Evolutionary conservation across 2,329 filamentous ascomycete species (phyloP).

Genomic region (Phialophora chinensis): DNA sequence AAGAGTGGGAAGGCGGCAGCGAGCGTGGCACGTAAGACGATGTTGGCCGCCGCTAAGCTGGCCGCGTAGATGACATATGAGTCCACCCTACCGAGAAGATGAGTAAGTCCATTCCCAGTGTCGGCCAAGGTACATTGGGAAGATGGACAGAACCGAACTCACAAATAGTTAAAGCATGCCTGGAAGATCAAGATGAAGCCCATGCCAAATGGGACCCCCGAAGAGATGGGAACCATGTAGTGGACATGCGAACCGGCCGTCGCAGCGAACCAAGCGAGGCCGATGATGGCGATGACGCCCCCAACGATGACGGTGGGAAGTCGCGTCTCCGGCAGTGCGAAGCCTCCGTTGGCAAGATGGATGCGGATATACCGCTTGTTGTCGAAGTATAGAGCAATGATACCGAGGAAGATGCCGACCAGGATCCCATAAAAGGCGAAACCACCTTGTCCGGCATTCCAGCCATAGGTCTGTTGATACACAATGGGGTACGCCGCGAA

Average conservation of each 20-base stretch:
- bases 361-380: slow-evolving; percentile 1
- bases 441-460: not conserved
- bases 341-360: slow-evolving; percentile 1
- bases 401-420: not conserved
- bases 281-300: not conserved
- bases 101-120: not conserved
- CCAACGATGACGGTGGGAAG: not conserved
- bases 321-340: not conserved
- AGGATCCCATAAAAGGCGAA: not conserved
- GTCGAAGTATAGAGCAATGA: not conserved
- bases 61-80: not conserved
- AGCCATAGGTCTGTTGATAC: not conserved
- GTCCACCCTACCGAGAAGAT: not conserved
- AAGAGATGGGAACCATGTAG: not conserved
- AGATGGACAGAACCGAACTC: not conserved
- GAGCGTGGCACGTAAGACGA: slow-evolving; percentile 53
- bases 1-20: slow-evolving; percentile 57
- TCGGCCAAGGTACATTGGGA: slow-evolving; percentile 26
- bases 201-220: not conserved
- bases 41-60: slow-evolving; percentile 47
- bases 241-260: not conserved
- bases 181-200: slow-evolving; percentile 2
- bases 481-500: not conserved
- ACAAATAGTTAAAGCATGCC: slow-evolving; percentile 1
- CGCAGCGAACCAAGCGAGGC: slow-evolving; percentile 2